phyloP scores from a whole-genome alignment of 179 eudicot genomes.

The Amaranthus tricolor region DNA sequence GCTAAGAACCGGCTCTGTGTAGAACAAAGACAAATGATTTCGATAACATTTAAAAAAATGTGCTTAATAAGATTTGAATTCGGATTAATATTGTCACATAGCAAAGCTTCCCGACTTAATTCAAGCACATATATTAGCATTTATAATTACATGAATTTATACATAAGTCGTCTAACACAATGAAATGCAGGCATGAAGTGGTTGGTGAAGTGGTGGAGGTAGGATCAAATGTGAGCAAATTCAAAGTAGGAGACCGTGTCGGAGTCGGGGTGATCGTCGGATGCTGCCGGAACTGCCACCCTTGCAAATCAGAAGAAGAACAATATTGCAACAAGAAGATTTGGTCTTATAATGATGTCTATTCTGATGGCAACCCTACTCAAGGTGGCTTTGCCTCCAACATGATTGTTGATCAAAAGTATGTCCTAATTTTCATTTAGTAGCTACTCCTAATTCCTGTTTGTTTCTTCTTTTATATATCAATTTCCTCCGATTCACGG shows the following conservation, averaged over 20 bases:
- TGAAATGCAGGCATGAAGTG: slow-evolving; percentile 70
- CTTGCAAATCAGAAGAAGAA: slow-evolving; percentile 69
- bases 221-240: slow-evolving; percentile 75
- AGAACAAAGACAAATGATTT: no score
- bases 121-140: no score
- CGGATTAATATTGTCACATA: no score
- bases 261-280: slow-evolving; percentile 84
- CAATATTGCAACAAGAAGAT: slow-evolving; percentile 95
- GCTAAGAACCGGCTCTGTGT: no score
- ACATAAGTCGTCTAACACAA: no score
- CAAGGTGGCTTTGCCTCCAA: slow-evolving; percentile 84
- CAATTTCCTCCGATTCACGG: no score
- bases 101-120: no score
- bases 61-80: no score
- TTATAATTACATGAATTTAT: no score
- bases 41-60: no score
- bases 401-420: slow-evolving; percentile 84
- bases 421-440: slow-evolving; percentile 4
- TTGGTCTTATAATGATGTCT: slow-evolving; percentile 87
- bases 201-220: slow-evolving; percentile 93
- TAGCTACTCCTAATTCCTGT: not conserved
- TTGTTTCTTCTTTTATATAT: no score
- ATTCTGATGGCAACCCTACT: slow-evolving; percentile 87
- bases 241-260: slow-evolving; percentile 63
- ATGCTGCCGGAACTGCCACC: slow-evolving; percentile 65